phyloP scores from a whole-genome alignment of 2,329 filamentous ascomycete genomes.

The Colletotrichum plurivorum region DNA sequence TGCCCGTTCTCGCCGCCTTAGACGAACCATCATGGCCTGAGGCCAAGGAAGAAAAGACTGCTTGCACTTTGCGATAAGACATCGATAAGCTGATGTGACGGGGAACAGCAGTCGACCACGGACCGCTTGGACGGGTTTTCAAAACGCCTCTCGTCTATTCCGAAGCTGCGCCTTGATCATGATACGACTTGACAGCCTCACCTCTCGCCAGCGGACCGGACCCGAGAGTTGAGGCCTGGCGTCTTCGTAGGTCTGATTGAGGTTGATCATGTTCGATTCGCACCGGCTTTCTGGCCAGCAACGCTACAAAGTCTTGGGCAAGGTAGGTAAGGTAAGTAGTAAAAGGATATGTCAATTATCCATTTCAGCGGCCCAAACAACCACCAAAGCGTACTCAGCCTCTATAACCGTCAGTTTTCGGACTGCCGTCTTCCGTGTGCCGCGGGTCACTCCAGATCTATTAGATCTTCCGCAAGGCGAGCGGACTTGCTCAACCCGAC shows the following conservation, averaged over 20 bases:
- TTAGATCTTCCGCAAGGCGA: not conserved
- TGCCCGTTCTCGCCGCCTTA: not conserved
- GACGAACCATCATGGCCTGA: conserved; percentile 27
- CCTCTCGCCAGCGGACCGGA: not conserved
- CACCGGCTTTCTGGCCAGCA: too few species aligned
- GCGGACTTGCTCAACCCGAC: not conserved
- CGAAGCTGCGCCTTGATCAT: conserved; percentile 1
- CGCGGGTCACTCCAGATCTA: not conserved
- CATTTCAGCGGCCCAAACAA: too few species aligned
- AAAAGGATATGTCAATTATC: too few species aligned
- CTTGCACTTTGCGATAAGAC: conserved; percentile 24
- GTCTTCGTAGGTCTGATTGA: not conserved
- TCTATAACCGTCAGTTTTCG: too few species aligned
- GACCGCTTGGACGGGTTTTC: not conserved
- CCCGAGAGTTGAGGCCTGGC: not conserved
- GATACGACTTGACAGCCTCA: not conserved
- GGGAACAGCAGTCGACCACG: not conserved
- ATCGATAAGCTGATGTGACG: conserved; percentile 29
- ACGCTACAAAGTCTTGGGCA: too few species aligned
- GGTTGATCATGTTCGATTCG: not conserved
- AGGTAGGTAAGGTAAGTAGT: too few species aligned
- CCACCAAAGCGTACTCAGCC: too few species aligned
- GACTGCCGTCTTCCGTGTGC: too few species aligned
- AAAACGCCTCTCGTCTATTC: conserved; percentile 2
- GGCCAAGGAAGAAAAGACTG: conserved; percentile 10